Evolutionary conservation across 306 rosid species (phyloP).

Genomic region (Dalbergia cultrata): DNA sequence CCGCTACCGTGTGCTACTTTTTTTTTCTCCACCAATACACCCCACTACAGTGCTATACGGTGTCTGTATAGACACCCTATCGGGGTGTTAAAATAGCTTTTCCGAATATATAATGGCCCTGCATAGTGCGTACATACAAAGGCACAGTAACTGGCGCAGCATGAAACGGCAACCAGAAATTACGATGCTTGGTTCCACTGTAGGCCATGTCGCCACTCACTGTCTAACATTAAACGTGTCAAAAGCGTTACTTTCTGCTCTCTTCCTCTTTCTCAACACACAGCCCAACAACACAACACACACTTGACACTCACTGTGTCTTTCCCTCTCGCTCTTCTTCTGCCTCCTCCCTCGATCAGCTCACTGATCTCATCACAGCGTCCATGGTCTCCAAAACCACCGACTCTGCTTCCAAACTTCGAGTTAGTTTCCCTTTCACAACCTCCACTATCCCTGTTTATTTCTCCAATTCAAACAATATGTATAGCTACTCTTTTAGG

Average conservation of each 20-base stretch:
- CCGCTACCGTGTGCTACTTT: too few relatives aligned
- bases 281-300: background rate
- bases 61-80: too few relatives aligned
- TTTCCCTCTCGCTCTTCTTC: slow-evolving; percentile 9
- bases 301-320: background rate
- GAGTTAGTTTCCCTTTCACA: slow-evolving; percentile 60
- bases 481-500: background rate
- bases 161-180: slow-evolving; percentile 19
- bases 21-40: too few relatives aligned
- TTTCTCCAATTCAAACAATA: background rate
- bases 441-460: slow-evolving; percentile 7
- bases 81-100: too few relatives aligned
- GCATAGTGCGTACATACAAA: background rate
- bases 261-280: background rate
- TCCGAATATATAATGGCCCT: slow-evolving; percentile 5
- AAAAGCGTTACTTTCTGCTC: slow-evolving; percentile 20
- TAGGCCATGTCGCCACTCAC: slow-evolving; percentile 19
- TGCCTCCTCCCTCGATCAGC: slow-evolving; percentile 30
- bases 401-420: slow-evolving; percentile 60
- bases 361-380: slow-evolving; percentile 19
- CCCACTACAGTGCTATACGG: too few relatives aligned
- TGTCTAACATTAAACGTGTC: slow-evolving; percentile 14
- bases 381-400: slow-evolving; percentile 70
- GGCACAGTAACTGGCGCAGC: background rate
- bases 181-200: slow-evolving; percentile 13